Percentiles rank a stretch among this genome's conserved stretches.
These are phyloP conservation scores for Spergularia azorica DNA, from an alignment of 179 eudicot genomes.

Conservation along the genomic window DNA sequence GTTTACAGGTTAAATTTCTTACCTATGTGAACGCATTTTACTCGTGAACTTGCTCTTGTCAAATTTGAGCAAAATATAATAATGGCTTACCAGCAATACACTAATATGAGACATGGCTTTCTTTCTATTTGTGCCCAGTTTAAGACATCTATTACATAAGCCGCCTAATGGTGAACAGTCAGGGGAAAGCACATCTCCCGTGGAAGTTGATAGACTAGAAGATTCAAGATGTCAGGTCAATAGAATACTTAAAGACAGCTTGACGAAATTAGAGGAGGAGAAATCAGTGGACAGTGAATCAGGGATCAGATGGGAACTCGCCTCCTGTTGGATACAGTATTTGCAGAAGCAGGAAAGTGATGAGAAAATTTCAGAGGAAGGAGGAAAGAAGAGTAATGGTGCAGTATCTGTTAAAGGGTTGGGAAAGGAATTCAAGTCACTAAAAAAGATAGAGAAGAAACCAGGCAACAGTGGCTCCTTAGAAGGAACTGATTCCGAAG, in stretches of 20 bases:
- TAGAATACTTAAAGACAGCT: constrained; percentile 61
- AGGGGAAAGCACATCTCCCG: constrained; percentile 45
- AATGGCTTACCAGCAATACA: not conserved
- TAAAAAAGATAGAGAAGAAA: constrained; percentile 78
- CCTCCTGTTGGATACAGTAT: constrained; percentile 97
- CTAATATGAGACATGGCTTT: constrained; percentile 5
- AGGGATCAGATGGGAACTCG: constrained; percentile 91
- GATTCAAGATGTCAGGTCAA: constrained; percentile 45
- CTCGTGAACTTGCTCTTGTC: not conserved
- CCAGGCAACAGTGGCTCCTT: constrained; percentile 19
- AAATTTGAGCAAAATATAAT: not conserved
- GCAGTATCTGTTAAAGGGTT: constrained; percentile 76
- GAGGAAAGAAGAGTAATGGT: constrained; percentile 37
- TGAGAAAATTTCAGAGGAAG: constrained; percentile 40
- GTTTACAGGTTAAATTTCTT: constrained; percentile 62
- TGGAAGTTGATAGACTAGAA: constrained; percentile 43
- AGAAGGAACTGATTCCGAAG: constrained; percentile 43
- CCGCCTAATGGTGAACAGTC: constrained; percentile 41
- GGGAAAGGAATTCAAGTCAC: constrained; percentile 80
- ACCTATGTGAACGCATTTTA: not conserved
- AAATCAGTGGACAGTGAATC: constrained; percentile 37
- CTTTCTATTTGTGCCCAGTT: constrained; percentile 39
- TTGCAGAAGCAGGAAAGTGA: constrained; percentile 78
- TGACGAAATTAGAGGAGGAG: constrained; percentile 56
- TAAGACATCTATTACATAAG: constrained; percentile 67